phyloP scores from a whole-genome alignment of 1,139 yeast species.

The Geotrichum europaeum region DNA sequence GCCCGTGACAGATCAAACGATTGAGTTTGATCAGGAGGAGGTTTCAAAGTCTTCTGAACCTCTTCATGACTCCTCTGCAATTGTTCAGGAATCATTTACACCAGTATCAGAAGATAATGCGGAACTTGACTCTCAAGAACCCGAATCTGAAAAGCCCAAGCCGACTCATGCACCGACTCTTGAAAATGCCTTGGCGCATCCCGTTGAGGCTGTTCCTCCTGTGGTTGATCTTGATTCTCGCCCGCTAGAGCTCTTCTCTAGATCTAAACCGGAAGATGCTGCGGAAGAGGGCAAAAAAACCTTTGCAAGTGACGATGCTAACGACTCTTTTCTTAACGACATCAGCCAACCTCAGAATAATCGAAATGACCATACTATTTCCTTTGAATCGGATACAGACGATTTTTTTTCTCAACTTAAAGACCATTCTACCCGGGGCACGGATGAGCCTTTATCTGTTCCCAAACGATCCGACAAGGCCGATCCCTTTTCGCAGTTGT shows the following conservation, averaged over 20 bases:
- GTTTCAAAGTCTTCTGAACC: background rate
- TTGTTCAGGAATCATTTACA: no score
- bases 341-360: background rate
- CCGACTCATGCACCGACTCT: background rate
- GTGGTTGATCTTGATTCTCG: background rate
- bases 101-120: no score
- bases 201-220: background rate
- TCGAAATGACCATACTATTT: background rate
- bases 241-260: background rate
- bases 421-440: background rate
- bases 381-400: background rate
- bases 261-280: background rate
- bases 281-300: background rate
- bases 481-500: constrained; percentile 5
- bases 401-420: background rate
- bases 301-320: background rate
- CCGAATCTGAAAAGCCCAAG: background rate
- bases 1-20: background rate
- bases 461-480: background rate
- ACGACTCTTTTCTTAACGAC: background rate
- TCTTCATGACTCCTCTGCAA: background rate
- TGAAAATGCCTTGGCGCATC: background rate
- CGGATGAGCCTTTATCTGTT: background rate
- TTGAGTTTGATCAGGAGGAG: background rate
- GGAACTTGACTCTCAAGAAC: no score